phyloP scores from a whole-genome alignment of 2,329 filamentous ascomycete genomes.

The Aspergillus awamori region DNA sequence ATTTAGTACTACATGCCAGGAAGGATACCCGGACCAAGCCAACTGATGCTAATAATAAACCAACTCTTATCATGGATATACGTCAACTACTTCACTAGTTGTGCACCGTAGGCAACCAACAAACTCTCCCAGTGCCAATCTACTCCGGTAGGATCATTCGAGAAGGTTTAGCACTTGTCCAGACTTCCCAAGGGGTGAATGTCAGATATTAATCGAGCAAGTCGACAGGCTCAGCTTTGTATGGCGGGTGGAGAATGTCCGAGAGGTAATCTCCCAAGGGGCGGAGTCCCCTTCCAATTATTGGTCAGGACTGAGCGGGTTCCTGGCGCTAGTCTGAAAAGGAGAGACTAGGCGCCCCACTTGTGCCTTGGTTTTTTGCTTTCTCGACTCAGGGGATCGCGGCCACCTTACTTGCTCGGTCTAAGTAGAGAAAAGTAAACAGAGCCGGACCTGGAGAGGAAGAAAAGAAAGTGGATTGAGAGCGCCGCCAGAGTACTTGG shows the following conservation, averaged over 20 bases:
- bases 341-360: neutral
- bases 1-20: neutral
- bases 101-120: neutral
- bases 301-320: constrained; percentile 19
- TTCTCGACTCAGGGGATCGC: constrained; percentile 19
- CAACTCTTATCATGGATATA: too few relatives aligned
- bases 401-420: neutral
- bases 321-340: constrained; percentile 29
- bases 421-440: neutral
- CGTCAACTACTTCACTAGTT: too few relatives aligned
- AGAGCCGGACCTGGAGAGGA: neutral
- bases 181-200: neutral
- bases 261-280: constrained; percentile 5
- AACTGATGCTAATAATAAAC: constrained; percentile 3
- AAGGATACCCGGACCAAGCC: neutral
- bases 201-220: neutral
- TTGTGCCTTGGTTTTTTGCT: constrained; percentile 2
- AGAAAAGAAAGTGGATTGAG: neutral
- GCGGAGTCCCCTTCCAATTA: neutral
- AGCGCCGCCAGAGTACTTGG: too few relatives aligned
- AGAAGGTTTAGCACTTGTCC: neutral
- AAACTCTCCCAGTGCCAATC: neutral
- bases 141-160: neutral
- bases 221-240: constrained; percentile 1
- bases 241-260: constrained; percentile 8